Conservation (phyloP, 2,329 filamentous ascomycete genomes). For the Talaromyces amestolkiae region DNA sequence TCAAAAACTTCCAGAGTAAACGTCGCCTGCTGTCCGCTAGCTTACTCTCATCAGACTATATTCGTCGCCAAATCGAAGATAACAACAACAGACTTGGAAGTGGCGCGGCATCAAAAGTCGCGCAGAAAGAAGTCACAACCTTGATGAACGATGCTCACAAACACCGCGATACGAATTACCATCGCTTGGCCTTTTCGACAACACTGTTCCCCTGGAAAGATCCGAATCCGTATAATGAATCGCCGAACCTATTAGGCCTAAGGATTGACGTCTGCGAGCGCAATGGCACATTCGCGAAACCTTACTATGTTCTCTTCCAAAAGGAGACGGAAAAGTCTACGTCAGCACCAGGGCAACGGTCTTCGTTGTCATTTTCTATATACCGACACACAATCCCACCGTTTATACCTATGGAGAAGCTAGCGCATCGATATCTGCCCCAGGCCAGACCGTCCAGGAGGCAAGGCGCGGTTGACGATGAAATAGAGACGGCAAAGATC, state of each 20-base stretch:
- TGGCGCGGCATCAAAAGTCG: constrained; percentile 19
- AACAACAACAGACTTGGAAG: constrained; percentile 15
- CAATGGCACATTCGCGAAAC: constrained; percentile 40
- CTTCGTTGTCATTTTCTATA: constrained; percentile 29
- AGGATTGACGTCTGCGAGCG: constrained; percentile 43
- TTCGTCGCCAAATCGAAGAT: constrained; percentile 34
- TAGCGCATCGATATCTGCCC: constrained; percentile 39
- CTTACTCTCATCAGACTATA: constrained; percentile 39
- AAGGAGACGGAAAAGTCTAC: constrained; percentile 21
- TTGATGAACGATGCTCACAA: constrained; percentile 31
- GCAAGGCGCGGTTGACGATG: constrained; percentile 10
- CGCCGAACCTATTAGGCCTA: constrained; percentile 39
- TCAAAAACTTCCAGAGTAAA: constrained; percentile 39
- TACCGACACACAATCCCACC: constrained; percentile 47
- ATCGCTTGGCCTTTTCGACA: constrained; percentile 46
- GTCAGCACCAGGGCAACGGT: not conserved
- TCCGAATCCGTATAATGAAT: constrained; percentile 35
- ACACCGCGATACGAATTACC: constrained; percentile 39
- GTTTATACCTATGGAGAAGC: constrained; percentile 41
- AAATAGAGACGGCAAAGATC: constrained; percentile 23
- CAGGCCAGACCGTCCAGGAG: constrained; percentile 9
- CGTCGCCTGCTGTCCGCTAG: constrained; percentile 41
- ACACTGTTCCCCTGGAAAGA: constrained; percentile 49
- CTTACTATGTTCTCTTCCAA: constrained; percentile 45
- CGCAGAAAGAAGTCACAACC: constrained; percentile 34